phyloP scores from a whole-genome alignment of 2,329 filamentous ascomycete genomes.

The Shiraia bambusicola region DNA sequence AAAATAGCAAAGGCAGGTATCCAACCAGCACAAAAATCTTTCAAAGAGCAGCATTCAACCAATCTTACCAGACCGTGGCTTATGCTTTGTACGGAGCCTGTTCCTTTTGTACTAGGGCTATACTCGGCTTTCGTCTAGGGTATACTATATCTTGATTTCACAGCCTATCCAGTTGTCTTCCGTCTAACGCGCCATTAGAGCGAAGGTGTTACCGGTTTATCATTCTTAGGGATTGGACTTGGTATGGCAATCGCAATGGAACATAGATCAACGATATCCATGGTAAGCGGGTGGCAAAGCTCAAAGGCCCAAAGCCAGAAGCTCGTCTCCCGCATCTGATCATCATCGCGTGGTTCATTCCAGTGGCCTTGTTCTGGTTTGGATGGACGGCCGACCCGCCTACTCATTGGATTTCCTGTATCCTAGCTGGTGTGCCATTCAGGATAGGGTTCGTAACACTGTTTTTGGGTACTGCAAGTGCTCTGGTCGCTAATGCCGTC shows the following conservation, averaged over 20 bases:
- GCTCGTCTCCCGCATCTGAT: slow-evolving; percentile 71
- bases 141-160: slow-evolving; percentile 57
- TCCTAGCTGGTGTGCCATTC: slow-evolving; percentile 9
- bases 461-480: slow-evolving; percentile 9
- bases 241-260: slow-evolving; percentile 7
- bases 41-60: slow-evolving; percentile 61
- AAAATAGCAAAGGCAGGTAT: slow-evolving; percentile 43
- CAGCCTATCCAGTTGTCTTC: slow-evolving; percentile 7
- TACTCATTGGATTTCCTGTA: slow-evolving; percentile 57
- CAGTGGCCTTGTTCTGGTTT: slow-evolving; percentile 64
- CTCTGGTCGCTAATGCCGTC: slow-evolving; percentile 38
- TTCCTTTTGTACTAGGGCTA: slow-evolving; percentile 66
- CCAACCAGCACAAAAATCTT: slow-evolving; percentile 58
- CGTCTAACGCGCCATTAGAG: slow-evolving; percentile 2
- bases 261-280: slow-evolving; percentile 8
- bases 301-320: slow-evolving; percentile 54
- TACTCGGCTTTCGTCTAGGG: slow-evolving; percentile 68
- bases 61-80: slow-evolving; percentile 65
- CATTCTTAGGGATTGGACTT: slow-evolving; percentile 8
- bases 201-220: slow-evolving; percentile 4
- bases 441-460: slow-evolving; percentile 8
- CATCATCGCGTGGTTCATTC: slow-evolving; percentile 55
- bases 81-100: slow-evolving; percentile 65
- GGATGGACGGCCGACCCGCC: slow-evolving; percentile 64
- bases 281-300: slow-evolving; percentile 3